A percentile compares a stretch with the other conserved stretches of the same genome.
phyloP scores from a whole-genome alignment of 2,329 filamentous ascomycete genomes.

The Aureobasidium melanogenum region DNA sequence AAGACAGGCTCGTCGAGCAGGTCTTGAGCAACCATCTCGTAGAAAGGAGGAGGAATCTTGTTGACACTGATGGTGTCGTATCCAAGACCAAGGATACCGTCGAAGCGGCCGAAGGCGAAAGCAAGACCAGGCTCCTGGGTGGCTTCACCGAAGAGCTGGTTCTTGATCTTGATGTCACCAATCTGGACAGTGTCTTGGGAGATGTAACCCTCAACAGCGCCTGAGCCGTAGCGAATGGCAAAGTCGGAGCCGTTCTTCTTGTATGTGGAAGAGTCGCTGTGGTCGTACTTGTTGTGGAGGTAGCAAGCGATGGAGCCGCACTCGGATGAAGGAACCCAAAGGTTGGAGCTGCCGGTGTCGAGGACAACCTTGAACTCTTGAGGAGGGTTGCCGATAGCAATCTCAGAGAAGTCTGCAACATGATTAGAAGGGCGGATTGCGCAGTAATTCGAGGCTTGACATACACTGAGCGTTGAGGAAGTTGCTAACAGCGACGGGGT shows the following conservation, averaged over 20 bases:
- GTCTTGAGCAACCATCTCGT: constrained; percentile 86
- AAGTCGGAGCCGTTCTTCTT: constrained; percentile 90
- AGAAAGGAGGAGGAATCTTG: constrained; percentile 87
- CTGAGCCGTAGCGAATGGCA: constrained; percentile 91
- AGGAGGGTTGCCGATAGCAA: constrained; percentile 81
- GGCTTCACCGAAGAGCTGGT: constrained; percentile 92
- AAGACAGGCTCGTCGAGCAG: constrained; percentile 89
- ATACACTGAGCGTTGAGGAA: constrained; percentile 98
- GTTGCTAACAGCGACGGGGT: constrained; percentile 87
- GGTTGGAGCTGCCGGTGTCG: constrained; percentile 96
- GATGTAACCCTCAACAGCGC: constrained; percentile 85
- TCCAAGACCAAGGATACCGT: constrained; percentile 90
- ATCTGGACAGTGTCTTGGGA: constrained; percentile 82
- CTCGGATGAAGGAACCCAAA: constrained; percentile 88
- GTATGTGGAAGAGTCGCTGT: constrained; percentile 77
- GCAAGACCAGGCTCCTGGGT: constrained; percentile 92
- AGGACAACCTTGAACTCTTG: constrained; percentile 98
- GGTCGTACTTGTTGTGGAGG: constrained; percentile 94
- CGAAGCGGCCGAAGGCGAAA: constrained; percentile 95
- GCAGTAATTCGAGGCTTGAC: constrained; percentile 26
- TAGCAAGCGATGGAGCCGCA: constrained; percentile 97
- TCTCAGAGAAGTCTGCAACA: constrained; percentile 83
- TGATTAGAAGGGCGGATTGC: not conserved
- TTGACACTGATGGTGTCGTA: constrained; percentile 98
- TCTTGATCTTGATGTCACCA: constrained; percentile 78